Percentiles rank a stretch among this genome's conserved stretches.
These are phyloP conservation scores for Aspergillus diversus DNA, from an alignment of 495 filamentous ascomycete species.

Conservation along the genomic window DNA sequence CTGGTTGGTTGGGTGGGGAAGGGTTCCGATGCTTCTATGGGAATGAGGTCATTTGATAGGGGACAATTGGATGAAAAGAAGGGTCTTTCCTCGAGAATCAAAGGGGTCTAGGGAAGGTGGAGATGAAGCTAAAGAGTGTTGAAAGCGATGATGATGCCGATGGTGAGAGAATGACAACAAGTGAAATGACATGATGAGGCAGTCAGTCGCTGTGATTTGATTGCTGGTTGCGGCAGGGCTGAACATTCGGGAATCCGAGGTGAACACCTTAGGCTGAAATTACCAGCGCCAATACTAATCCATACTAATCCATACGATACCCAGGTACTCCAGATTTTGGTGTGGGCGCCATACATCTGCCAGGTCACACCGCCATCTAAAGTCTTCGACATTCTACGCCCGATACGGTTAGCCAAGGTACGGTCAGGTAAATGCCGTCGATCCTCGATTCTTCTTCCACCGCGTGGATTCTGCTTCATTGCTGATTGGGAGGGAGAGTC, in stretches of 20 bases:
- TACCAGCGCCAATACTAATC: no score
- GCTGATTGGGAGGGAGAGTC: neutral
- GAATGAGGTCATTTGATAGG: constrained; percentile 1
- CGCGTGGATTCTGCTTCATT: constrained; percentile 4
- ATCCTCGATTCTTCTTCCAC: neutral
- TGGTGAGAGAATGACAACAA: neutral
- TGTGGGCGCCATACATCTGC: neutral
- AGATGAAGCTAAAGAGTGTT: neutral
- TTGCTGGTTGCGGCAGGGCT: constrained; percentile 2
- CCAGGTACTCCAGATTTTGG: neutral
- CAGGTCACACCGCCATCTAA: neutral
- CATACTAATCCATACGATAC: neutral
- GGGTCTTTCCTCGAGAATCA: neutral
- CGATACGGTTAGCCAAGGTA: neutral
- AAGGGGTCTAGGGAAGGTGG: constrained; percentile 3
- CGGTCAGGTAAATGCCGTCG: neutral
- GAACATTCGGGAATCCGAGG: neutral
- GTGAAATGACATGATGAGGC: neutral
- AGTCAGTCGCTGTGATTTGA: neutral
- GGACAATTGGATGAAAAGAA: neutral
- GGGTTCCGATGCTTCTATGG: neutral
- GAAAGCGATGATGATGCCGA: neutral
- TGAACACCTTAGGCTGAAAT: no score
- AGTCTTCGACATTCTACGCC: neutral
- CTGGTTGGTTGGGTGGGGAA: neutral